phyloP scores from a whole-genome alignment of 2,329 filamentous ascomycete species.

The Aureobasidium melanogenum region DNA sequence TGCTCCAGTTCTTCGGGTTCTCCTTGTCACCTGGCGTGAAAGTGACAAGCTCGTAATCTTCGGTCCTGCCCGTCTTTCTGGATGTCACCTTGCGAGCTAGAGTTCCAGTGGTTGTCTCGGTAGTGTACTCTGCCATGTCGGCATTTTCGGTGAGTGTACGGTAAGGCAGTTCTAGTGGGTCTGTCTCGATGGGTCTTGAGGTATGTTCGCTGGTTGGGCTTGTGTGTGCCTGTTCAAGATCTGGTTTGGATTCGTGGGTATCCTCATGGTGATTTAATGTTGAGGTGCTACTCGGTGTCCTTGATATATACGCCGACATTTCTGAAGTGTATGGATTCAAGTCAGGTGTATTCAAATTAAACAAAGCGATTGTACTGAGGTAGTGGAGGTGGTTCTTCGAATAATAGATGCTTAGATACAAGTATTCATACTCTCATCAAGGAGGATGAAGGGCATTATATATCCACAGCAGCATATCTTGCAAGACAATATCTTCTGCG shows the following conservation, averaged over 20 bases:
- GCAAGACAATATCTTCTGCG: background rate
- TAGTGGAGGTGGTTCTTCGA: background rate
- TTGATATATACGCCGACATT: background rate
- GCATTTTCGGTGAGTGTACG: constrained; percentile 16
- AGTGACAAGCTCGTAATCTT: constrained; percentile 53
- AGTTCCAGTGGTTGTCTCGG: constrained; percentile 17
- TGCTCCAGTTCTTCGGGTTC: constrained; percentile 40
- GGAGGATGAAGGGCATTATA: background rate
- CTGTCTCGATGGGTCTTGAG: background rate
- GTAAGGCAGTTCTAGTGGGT: constrained; percentile 16
- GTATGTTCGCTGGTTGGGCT: background rate
- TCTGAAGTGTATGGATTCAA: background rate
- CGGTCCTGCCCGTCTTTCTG: constrained; percentile 18
- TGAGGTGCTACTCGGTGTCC: background rate
- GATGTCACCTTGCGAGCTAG: constrained; percentile 19
- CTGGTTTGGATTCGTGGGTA: background rate
- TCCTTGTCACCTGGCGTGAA: constrained; percentile 51
- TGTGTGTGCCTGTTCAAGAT: background rate
- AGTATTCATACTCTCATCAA: background rate
- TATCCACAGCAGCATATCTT: background rate
- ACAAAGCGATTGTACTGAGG: background rate
- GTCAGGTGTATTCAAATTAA: background rate
- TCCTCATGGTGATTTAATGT: background rate
- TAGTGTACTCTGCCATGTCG: constrained; percentile 22
- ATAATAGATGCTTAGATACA: background rate